Base-by-base conservation (phyloP, 176 grass and related monocot genomes). In the Triticum timopheevii region DNA sequence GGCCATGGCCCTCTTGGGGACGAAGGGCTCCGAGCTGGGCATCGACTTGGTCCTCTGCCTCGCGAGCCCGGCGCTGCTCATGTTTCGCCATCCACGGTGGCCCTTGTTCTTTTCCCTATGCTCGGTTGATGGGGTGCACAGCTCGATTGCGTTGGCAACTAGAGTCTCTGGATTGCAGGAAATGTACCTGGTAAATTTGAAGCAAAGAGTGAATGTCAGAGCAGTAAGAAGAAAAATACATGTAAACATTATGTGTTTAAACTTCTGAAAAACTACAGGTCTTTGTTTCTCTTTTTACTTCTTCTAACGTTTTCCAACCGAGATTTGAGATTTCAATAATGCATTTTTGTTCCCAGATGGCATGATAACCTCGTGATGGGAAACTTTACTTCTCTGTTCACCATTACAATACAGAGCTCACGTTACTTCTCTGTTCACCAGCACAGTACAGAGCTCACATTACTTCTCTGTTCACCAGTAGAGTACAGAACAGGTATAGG, bases 121-220 rank as follows among this genome's bases (percentile, higher is more conserved):
- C 67, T 91, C 94, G 20, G 97, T 61, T 50, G 93, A 90, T 49
- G 97, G 97, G 4, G 97, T 99, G 78, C 97, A 99, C 10, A 99
- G 92, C 79, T 99, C 97, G 42, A 99, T 99, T 0, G 97, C 94
- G 61, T 99, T 99, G 12, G 97, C 97, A 0, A 96, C 85, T 33
- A 99, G 87, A 34, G 90, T 96, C 11, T 96, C 97, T 22, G 97
- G 97, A 72, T 99, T 99, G 84, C 97, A 99, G 40, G 97, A 99
- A 73, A 99, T 96, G 62, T 99, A 99, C 87, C 97, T 99, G 85
- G 31, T 54, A 72, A 59, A 56, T 67, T 6, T 6, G 34, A 79
- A 33, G 33, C 65, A 42, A 40, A 34, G 13, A 42, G 8, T 73
- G 54, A 76, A n/a, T 40, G 77, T 66, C 40, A 76, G 2, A 67